phyloP scores from a whole-genome alignment of 2,329 filamentous ascomycete species.

The Alternaria triticimaculans region DNA sequence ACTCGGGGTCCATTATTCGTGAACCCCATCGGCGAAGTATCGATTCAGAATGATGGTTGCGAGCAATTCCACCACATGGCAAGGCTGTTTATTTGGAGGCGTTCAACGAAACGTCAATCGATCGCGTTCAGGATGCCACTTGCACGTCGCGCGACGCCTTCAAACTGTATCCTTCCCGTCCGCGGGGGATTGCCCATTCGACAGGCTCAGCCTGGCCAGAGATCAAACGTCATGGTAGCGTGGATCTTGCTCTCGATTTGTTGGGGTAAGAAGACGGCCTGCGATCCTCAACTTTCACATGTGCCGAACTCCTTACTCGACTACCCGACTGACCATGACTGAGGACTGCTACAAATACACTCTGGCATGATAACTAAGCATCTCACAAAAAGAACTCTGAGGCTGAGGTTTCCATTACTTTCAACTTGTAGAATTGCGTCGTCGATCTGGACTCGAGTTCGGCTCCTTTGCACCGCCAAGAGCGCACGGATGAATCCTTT shows the following conservation, averaged over 20 bases:
- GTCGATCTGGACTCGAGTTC: conserved; percentile 25
- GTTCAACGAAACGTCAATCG: neutral
- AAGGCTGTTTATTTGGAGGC: conserved; percentile 17
- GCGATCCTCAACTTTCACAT: neutral
- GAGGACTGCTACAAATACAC: neutral
- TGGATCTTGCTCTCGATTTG: neutral
- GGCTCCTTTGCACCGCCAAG: conserved; percentile 26
- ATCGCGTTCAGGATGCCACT: neutral
- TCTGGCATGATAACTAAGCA: neutral
- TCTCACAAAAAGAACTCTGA: neutral
- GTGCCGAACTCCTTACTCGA: neutral
- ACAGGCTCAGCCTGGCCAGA: neutral
- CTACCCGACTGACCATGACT: neutral
- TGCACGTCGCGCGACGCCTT: neutral
- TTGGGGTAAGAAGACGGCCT: neutral
- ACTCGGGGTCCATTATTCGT: neutral
- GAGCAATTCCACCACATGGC: conserved; percentile 12
- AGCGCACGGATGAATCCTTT: conserved; percentile 17
- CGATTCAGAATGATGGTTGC: conserved; percentile 7
- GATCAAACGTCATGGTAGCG: neutral
- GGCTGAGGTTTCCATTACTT: conserved; percentile 1
- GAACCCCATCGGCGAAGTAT: neutral
- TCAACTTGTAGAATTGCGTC: conserved; percentile 13
- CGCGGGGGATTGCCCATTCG: neutral
- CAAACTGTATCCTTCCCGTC: neutral